These are phyloP conservation scores for Dactylellina sp. DNA, from an alignment of 2,329 filamentous ascomycete genomes.

Conservation along the genomic window DNA sequence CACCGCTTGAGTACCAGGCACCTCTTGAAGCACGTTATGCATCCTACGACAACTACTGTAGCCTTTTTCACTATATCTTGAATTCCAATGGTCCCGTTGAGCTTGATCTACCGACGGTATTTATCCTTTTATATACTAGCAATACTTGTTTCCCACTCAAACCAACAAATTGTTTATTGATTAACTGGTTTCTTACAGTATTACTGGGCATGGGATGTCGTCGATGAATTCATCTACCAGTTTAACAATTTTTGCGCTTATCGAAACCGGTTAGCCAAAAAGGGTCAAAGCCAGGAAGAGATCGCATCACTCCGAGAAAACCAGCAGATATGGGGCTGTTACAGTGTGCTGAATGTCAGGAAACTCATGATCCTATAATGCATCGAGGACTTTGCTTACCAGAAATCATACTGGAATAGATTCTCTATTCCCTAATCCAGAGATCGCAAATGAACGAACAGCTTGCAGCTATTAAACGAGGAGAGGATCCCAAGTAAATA, in stretches of 20 bases:
- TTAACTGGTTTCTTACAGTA: conserved; percentile 70
- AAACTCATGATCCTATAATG: not conserved
- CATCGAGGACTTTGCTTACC: not conserved
- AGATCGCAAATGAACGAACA: conserved; percentile 98
- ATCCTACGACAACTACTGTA: conserved; percentile 99
- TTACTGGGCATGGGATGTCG: conserved; percentile 99
- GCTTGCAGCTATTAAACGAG: conserved; percentile 90
- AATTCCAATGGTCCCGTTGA: conserved; percentile 99
- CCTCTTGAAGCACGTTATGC: conserved; percentile 96
- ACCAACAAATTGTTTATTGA: not conserved
- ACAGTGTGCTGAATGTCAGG: conserved; percentile 89
- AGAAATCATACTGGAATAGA: conserved; percentile 15
- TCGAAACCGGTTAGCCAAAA: conserved; percentile 87
- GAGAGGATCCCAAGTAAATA: conserved; percentile 79
- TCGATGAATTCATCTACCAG: conserved; percentile 99
- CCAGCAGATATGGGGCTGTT: conserved; percentile 99
- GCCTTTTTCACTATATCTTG: conserved; percentile 97
- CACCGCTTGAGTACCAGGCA: conserved; percentile 94
- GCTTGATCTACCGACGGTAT: conserved; percentile 92
- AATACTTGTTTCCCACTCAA: not conserved
- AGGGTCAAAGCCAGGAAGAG: conserved; percentile 87
- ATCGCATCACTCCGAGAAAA: conserved; percentile 91
- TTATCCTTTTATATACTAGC: conserved; percentile 63
- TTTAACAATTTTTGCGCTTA: conserved; percentile 99
- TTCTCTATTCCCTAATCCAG: conserved; percentile 98